Conservation (phyloP, 352 stramenopile genomes). For the Globisporangium paroecandrum region DNA sequence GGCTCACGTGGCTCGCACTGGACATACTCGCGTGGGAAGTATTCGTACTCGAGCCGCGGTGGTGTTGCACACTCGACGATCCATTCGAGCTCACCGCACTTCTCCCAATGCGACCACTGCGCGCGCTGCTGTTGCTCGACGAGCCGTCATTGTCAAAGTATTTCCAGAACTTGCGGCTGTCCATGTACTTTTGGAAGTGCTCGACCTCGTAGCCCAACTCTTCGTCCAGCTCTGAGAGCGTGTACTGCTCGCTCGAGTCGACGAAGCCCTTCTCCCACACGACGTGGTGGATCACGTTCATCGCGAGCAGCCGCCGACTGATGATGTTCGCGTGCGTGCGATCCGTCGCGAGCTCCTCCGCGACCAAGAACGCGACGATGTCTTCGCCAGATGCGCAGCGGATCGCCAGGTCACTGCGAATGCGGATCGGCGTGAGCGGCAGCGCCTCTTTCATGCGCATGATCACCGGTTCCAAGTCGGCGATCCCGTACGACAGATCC, state of each 20-base stretch:
- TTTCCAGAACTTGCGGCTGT: constrained; percentile 80
- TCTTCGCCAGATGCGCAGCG: constrained; percentile 63
- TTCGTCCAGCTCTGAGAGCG: constrained; percentile 53
- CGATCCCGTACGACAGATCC: constrained; percentile 47
- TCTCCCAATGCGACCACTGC: constrained; percentile 21
- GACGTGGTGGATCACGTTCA: constrained; percentile 85
- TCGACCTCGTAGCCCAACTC: constrained; percentile 64
- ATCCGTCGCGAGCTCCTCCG: constrained; percentile 46
- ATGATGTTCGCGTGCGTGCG: constrained; percentile 51
- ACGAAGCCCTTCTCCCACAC: constrained; percentile 83
- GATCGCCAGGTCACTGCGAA: constrained; percentile 59
- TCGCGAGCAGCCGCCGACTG: constrained; percentile 57
- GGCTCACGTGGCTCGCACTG: constrained; percentile 9
- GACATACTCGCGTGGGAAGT: constrained; percentile 11
- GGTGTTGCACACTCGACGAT: neutral
- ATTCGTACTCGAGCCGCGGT: constrained; percentile 15
- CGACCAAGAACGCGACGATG: constrained; percentile 67
- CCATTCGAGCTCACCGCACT: constrained; percentile 29
- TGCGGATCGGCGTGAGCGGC: constrained; percentile 57
- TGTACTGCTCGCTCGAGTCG: constrained; percentile 73
- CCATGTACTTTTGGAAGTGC: constrained; percentile 80
- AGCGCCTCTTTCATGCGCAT: constrained; percentile 52
- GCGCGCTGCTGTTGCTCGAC: constrained; percentile 22
- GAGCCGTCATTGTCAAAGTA: constrained; percentile 46
- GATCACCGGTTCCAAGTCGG: constrained; percentile 54